Percentiles rank a stretch among this genome's conserved stretches.
Conservation (phyloP, 352 stramenopile genomes). For the Pelagophyceae sp. region DNA sequence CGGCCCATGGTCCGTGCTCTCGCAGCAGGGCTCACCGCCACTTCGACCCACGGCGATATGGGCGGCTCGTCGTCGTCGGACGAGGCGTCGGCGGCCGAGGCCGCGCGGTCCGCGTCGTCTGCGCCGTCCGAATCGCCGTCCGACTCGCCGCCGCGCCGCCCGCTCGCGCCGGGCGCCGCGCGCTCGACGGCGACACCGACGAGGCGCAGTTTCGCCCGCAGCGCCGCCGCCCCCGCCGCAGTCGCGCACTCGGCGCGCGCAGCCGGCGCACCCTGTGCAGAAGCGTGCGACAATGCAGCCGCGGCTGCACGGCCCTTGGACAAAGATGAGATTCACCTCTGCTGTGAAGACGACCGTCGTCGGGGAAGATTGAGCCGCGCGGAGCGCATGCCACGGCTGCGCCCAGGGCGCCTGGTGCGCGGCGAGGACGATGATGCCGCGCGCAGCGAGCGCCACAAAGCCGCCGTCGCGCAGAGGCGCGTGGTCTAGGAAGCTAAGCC, state of each 20-base stretch:
- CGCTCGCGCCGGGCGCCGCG: no score
- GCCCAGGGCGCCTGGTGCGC: background rate
- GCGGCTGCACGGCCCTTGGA: no score
- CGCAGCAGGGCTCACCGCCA: background rate
- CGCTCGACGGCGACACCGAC: slow-evolving; percentile 3
- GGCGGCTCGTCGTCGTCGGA: background rate
- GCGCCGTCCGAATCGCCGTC: background rate
- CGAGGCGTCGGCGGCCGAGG: background rate
- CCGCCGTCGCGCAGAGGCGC: background rate
- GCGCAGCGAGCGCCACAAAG: background rate
- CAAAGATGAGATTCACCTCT: no score
- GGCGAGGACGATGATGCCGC: background rate
- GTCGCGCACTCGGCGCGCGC: background rate
- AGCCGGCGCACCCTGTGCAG: background rate
- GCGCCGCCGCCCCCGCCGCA: background rate
- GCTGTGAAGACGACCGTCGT: no score
- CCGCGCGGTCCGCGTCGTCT: background rate
- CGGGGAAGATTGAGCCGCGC: no score
- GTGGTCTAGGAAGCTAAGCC: slow-evolving; percentile 1
- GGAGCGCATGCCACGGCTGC: no score
- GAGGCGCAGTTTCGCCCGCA: background rate
- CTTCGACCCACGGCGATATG: background rate
- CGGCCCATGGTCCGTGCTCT: background rate
- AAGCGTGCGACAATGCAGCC: background rate
- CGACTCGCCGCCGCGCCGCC: background rate